Conservation (phyloP, 2,329 filamentous ascomycete genomes). For the Verticillium nonalfalfae region DNA sequence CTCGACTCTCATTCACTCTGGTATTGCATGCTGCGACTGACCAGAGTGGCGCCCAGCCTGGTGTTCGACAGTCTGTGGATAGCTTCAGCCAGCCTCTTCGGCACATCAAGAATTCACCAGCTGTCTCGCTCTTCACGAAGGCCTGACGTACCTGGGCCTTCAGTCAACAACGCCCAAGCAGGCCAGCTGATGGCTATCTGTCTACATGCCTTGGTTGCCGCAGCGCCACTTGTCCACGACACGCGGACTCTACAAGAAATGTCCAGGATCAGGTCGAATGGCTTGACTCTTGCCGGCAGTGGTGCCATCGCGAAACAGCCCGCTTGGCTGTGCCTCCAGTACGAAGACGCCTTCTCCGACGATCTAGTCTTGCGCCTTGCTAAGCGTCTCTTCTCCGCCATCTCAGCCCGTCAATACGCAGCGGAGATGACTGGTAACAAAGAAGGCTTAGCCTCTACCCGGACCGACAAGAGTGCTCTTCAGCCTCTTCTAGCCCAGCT, state of each 20-base stretch:
- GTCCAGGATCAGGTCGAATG: slow-evolving; percentile 53
- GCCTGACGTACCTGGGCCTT: slow-evolving; percentile 21
- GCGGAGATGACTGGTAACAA: slow-evolving; percentile 34
- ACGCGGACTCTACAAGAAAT: slow-evolving; percentile 47
- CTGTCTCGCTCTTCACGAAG: slow-evolving; percentile 29
- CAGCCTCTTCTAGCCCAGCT: slow-evolving; percentile 45
- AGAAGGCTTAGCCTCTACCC: slow-evolving; percentile 21
- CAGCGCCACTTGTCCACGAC: slow-evolving; percentile 44
- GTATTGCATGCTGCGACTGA: slow-evolving; percentile 57
- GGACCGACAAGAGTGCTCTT: slow-evolving; percentile 34
- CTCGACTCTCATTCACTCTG: slow-evolving; percentile 56
- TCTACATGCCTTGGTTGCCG: slow-evolving; percentile 55
- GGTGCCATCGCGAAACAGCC: slow-evolving; percentile 40
- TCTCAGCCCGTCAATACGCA: slow-evolving; percentile 46
- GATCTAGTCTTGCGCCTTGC: slow-evolving; percentile 54
- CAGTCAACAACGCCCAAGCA: slow-evolving; percentile 42
- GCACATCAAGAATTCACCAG: slow-evolving; percentile 41
- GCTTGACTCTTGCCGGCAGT: slow-evolving; percentile 40
- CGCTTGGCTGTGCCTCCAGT: slow-evolving; percentile 46
- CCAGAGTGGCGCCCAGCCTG: slow-evolving; percentile 47
- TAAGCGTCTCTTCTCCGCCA: slow-evolving; percentile 50
- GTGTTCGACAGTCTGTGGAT: slow-evolving; percentile 62
- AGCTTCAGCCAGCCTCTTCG: slow-evolving; percentile 51
- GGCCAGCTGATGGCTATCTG: slow-evolving; percentile 52
- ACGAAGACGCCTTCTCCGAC: slow-evolving; percentile 57